phyloP scores from a whole-genome alignment of 2,329 filamentous ascomycete genomes.

The Amesomyces nigricolor region DNA sequence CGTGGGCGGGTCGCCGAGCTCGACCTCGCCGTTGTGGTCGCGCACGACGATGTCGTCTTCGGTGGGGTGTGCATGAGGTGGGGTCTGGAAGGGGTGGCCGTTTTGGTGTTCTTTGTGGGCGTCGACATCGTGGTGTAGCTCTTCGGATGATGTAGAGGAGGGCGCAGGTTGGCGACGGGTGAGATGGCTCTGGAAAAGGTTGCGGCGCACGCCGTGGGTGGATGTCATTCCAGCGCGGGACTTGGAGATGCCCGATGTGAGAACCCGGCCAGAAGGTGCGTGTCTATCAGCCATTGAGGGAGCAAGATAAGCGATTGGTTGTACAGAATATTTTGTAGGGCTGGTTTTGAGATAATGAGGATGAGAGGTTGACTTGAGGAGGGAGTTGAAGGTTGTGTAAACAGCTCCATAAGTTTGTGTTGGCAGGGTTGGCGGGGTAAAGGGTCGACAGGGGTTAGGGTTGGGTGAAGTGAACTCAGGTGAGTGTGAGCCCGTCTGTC shows the following conservation, averaged over 20 bases:
- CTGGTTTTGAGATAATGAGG: background rate
- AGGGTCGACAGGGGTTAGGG: background rate
- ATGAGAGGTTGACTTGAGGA: background rate
- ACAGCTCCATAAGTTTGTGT: too few species aligned
- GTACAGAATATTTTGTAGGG: background rate
- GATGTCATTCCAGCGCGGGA: conserved; percentile 10
- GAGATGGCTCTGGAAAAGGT: conserved; percentile 56
- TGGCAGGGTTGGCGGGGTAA: conserved; percentile 9
- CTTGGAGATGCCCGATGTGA: conserved; percentile 14
- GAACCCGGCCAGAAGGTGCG: conserved; percentile 11
- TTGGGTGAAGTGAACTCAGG: conserved; percentile 10
- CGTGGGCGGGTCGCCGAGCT: conserved; percentile 50
- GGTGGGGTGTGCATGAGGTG: conserved; percentile 30
- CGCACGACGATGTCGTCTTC: conserved; percentile 55
- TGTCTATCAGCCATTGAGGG: conserved; percentile 25
- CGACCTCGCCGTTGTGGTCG: conserved; percentile 57
- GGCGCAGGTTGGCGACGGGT: conserved; percentile 50
- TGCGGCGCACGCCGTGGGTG: conserved; percentile 40
- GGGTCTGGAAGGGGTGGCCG: conserved; percentile 1
- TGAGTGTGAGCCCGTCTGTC: background rate
- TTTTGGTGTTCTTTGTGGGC: background rate
- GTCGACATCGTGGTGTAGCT: conserved; percentile 44
- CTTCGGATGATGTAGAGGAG: conserved; percentile 39
- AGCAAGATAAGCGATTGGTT: background rate
- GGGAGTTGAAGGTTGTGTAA: too few species aligned